Evolutionary conservation across 352 stramenopile species (phyloP).

Genomic region (Phytophthora kernoviae): DNA sequence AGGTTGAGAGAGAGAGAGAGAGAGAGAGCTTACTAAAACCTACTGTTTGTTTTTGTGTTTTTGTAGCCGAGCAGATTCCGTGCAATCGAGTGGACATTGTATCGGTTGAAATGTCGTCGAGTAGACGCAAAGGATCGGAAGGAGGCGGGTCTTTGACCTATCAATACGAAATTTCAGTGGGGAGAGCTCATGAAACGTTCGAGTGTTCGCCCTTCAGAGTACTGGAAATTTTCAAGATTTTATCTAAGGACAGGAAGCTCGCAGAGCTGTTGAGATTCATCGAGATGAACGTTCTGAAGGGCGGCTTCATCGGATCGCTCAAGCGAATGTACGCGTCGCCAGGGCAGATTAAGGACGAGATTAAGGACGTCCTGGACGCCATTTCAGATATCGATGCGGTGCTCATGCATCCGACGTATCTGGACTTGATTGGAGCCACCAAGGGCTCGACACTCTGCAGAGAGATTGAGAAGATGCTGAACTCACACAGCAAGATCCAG

Average conservation of each 20-base stretch:
- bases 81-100: constrained; percentile 65
- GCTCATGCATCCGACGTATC: constrained; percentile 59
- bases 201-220: constrained; percentile 65
- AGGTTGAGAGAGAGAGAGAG: no score
- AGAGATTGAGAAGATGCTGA: constrained; percentile 63
- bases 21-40: no score
- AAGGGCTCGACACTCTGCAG: constrained; percentile 55
- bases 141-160: constrained; percentile 33
- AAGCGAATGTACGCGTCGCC: constrained; percentile 69
- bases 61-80: constrained; percentile 66
- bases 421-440: constrained; percentile 60
- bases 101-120: constrained; percentile 35
- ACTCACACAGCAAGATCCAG: constrained; percentile 45
- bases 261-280: constrained; percentile 64
- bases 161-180: constrained; percentile 74
- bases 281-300: constrained; percentile 71
- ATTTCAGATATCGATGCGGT: constrained; percentile 78
- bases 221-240: constrained; percentile 60
- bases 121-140: constrained; percentile 1
- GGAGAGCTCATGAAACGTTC: constrained; percentile 57
- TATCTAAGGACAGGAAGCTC: constrained; percentile 53
- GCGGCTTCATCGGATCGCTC: constrained; percentile 59
- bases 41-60: constrained; percentile 8
- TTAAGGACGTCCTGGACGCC: constrained; percentile 70
- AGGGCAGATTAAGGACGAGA: constrained; percentile 65